Evolutionary conservation across 2,329 filamentous ascomycete genomes (phyloP).

Genomic region (Raffaelea arxii): DNA sequence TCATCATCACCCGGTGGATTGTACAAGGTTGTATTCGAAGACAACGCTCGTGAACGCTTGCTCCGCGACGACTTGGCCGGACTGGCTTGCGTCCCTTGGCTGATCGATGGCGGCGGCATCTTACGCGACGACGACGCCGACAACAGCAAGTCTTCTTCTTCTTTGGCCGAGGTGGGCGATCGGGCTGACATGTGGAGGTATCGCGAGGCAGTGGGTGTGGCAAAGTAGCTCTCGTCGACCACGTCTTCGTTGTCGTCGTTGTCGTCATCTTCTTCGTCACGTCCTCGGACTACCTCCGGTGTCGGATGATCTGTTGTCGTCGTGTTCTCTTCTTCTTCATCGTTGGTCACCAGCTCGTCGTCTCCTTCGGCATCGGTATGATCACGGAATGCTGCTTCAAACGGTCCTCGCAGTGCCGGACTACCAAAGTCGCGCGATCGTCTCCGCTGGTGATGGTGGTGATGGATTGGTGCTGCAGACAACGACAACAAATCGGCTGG

Average conservation of each 20-base stretch:
- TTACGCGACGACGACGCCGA: too few relatives aligned
- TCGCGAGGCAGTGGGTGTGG: conserved; percentile 32
- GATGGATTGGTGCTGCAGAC: conserved; percentile 25
- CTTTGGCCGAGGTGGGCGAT: conserved; percentile 13
- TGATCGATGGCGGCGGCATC: too few relatives aligned
- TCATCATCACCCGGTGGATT: conserved; percentile 44
- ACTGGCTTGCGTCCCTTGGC: too few relatives aligned
- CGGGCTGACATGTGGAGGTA: conserved; percentile 10
- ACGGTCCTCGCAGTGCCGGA: conserved; percentile 13
- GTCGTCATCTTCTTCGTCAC: conserved; percentile 76
- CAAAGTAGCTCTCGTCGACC: conserved; percentile 44
- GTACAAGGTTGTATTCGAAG: conserved; percentile 76
- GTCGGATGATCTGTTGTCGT: conserved; percentile 8
- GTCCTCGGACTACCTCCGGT: conserved; percentile 20
- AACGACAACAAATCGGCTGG: conserved; percentile 52
- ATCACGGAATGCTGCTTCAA: conserved; percentile 36
- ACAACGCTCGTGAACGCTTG: conserved; percentile 70
- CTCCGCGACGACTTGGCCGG: too few relatives aligned
- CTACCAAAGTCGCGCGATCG: too few relatives aligned
- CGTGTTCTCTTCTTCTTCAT: conserved; percentile 46
- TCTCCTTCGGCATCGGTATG: conserved; percentile 82
- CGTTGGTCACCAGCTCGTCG: conserved; percentile 78
- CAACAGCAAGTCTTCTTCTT: too few relatives aligned
- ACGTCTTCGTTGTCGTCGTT: conserved; percentile 19
- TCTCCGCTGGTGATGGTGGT: conserved; percentile 27